Percentiles rank a stretch among this genome's conserved stretches.
phyloP scores from a whole-genome alignment of 441 rosid species.

The Gossypium laxum region DNA sequence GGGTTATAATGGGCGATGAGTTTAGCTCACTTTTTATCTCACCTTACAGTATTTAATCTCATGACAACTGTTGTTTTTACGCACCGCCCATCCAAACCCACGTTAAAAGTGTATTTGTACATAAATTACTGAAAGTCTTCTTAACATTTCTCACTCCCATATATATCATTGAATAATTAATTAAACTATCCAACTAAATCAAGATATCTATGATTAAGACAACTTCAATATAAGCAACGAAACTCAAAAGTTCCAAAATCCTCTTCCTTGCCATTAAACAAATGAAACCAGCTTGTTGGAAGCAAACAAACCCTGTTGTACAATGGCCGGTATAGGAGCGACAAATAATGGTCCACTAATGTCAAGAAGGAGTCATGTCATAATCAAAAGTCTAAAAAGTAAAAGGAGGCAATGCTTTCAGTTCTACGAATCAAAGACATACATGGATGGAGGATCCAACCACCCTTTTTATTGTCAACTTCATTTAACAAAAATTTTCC shows the following conservation, averaged over 20 bases:
- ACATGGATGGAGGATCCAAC: slow-evolving; percentile 25
- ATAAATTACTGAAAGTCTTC: no score
- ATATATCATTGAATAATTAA: neutral
- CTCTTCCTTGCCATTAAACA: neutral
- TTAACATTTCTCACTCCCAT: no score
- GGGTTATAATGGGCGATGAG: no score
- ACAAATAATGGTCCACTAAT: neutral
- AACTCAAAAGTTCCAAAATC: neutral
- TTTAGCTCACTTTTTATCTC: no score
- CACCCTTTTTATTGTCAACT: slow-evolving; percentile 31
- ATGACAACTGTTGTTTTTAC: no score
- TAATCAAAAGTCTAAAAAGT: slow-evolving; percentile 5
- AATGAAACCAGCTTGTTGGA: neutral
- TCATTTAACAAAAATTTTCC: slow-evolving; percentile 30
- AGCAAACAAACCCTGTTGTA: neutral
- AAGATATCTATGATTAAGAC: neutral
- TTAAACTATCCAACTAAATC: neutral
- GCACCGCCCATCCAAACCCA: no score
- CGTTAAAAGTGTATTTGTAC: no score
- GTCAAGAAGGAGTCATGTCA: slow-evolving; percentile 16
- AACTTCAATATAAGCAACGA: neutral
- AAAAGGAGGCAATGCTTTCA: neutral
- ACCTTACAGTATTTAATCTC: no score
- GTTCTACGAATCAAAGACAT: neutral
- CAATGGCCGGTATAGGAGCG: neutral